A percentile compares a stretch with the other conserved stretches of the same genome.
These are phyloP conservation scores for Trypanosoma avium DNA, from an alignment of 208 protist species.

Conservation along the genomic window DNA sequence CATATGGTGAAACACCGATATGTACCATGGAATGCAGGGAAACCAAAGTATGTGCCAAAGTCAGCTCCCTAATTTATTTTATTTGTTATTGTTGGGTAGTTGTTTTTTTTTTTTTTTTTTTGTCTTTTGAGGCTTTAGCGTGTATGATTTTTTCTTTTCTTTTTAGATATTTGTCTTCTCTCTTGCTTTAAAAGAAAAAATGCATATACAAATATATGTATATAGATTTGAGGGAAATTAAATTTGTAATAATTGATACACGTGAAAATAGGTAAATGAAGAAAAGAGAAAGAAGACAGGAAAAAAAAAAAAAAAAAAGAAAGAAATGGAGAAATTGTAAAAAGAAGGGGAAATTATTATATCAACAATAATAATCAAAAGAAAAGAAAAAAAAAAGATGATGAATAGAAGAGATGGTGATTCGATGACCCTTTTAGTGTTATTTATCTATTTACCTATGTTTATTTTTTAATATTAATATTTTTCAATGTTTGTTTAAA, in stretches of 20 bases:
- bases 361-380: background rate
- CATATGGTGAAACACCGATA: slow-evolving; percentile 98
- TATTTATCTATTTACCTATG: too few species aligned
- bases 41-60: slow-evolving; percentile 88
- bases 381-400: slow-evolving; percentile 1
- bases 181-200: too few species aligned
- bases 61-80: slow-evolving; percentile 7
- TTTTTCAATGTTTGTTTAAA: too few species aligned
- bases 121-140: too few species aligned
- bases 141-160: too few species aligned
- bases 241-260: background rate
- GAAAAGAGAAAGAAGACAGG: background rate
- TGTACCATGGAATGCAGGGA: slow-evolving; percentile 83
- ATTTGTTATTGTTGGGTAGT: background rate
- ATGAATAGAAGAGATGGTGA: background rate
- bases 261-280: background rate
- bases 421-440: too few species aligned
- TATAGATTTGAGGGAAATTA: too few species aligned
- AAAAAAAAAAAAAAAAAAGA: slow-evolving; percentile 17
- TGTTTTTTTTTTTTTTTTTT: background rate
- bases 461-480: too few species aligned
- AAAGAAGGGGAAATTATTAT: slow-evolving; percentile 16
- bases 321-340: background rate
- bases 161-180: too few species aligned
- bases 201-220: too few species aligned